These are phyloP conservation scores for Grigorovia jiainica DNA, from an alignment of 805 yeast genomes.

Conservation along the genomic window DNA sequence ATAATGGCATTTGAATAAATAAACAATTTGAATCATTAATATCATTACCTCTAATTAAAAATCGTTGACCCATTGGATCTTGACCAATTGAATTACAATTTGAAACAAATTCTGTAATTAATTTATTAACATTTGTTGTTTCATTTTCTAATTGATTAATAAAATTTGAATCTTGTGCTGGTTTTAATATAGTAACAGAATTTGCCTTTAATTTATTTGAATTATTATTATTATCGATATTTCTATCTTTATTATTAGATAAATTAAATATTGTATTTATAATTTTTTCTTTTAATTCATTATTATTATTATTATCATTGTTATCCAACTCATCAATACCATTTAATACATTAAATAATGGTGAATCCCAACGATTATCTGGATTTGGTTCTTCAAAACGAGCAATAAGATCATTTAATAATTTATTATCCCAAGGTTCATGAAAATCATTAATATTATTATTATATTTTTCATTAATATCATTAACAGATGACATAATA, in stretches of 20 bases:
- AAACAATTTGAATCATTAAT: slow-evolving; percentile 32
- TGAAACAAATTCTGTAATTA: slow-evolving; percentile 30
- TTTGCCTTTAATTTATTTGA: slow-evolving; percentile 62
- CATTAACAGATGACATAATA: slow-evolving; percentile 56
- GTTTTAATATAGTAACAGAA: slow-evolving; percentile 73
- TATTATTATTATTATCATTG: slow-evolving; percentile 33
- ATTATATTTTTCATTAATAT: slow-evolving; percentile 54
- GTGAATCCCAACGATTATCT: slow-evolving; percentile 87
- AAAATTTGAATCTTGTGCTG: slow-evolving; percentile 68
- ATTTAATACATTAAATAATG: slow-evolving; percentile 58
- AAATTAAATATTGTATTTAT: slow-evolving; percentile 45
- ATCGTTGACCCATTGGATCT: slow-evolving; percentile 29
- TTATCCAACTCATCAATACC: slow-evolving; percentile 25
- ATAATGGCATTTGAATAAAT: slow-evolving; percentile 50
- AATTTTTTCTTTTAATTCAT: slow-evolving; percentile 45
- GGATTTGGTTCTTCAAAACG: slow-evolving; percentile 91
- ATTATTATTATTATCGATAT: slow-evolving; percentile 20
- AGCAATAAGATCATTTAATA: slow-evolving; percentile 62
- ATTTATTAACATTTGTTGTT: slow-evolving; percentile 56
- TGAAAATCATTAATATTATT: slow-evolving; percentile 9
- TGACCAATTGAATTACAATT: slow-evolving; percentile 38
- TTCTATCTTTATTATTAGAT: slow-evolving; percentile 3
- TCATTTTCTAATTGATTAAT: slow-evolving; percentile 66
- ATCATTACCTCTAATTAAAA: slow-evolving; percentile 33
- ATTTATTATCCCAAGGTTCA: slow-evolving; percentile 49